Conservation (phyloP, 2,329 filamentous ascomycete species). For the Hawksworthiomyces lignivorus region DNA sequence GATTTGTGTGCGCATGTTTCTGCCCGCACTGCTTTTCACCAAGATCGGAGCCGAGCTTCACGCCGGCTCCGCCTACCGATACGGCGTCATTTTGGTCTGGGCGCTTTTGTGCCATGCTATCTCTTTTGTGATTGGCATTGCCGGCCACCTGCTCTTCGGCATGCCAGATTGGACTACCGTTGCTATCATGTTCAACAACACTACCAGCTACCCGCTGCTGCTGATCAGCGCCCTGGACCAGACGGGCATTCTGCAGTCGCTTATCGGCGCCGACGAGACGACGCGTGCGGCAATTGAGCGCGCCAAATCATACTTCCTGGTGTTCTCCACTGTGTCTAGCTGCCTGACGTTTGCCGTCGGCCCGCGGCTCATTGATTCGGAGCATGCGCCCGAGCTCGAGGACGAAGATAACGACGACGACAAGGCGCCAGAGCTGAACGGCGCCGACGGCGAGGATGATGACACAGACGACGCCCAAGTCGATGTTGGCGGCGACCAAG, state of each 20-base stretch:
- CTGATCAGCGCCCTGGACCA: conserved; percentile 33
- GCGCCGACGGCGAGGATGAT: conserved; percentile 7
- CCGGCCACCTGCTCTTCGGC: conserved; percentile 27
- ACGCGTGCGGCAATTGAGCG: conserved; percentile 43
- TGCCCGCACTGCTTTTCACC: conserved; percentile 37
- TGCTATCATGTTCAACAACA: conserved; percentile 42
- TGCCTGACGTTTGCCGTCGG: conserved; percentile 58
- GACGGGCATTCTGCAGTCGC: conserved; percentile 47
- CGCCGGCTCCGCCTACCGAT: conserved; percentile 26
- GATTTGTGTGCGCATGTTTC: conserved; percentile 38
- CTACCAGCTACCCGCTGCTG: conserved; percentile 37
- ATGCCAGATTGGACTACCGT: conserved; percentile 39
- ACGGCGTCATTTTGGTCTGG: conserved; percentile 34
- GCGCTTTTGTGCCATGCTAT: conserved; percentile 30
- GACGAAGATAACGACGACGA: conserved; percentile 18
- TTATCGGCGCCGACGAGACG: conserved; percentile 35
- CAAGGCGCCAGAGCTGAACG: conserved; percentile 18
- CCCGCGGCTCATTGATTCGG: conserved; percentile 46
- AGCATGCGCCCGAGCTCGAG: conserved; percentile 28
- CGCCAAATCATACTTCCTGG: conserved; percentile 58
- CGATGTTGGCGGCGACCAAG: too few species aligned
- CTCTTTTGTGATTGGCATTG: conserved; percentile 32
- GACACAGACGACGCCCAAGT: too few species aligned
- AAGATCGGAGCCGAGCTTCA: conserved; percentile 37
- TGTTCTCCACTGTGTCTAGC: conserved; percentile 57